Evolutionary conservation across 371 early-diverging fungal species (phyloP).

Genomic region (Mortierella sp.): DNA sequence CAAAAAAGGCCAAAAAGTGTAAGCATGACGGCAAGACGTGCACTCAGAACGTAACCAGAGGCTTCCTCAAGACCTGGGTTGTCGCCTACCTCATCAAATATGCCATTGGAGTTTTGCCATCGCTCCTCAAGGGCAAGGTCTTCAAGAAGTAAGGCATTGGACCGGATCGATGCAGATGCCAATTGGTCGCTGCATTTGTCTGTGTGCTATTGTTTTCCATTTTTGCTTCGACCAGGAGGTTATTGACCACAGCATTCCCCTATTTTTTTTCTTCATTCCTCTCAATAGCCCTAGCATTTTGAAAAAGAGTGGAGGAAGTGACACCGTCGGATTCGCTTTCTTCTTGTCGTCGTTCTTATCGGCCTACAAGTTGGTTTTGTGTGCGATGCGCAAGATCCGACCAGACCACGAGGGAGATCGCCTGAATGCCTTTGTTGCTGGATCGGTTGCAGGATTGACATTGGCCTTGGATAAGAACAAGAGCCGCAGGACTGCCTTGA

Average conservation of each 20-base stretch:
- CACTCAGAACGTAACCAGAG: conserved; percentile 77
- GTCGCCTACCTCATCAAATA: conserved; percentile 82
- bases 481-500: conserved; percentile 80
- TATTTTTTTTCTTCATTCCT: background rate
- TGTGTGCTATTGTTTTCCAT: background rate
- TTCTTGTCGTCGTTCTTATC: conserved; percentile 86
- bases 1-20: conserved; percentile 60
- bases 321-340: conserved; percentile 85
- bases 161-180: background rate
- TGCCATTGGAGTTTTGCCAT: conserved; percentile 74
- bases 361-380: conserved; percentile 84
- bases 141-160: conserved; percentile 65
- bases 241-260: background rate
- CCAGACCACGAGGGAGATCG: conserved; percentile 68
- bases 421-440: conserved; percentile 84
- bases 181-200: background rate
- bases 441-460: conserved; percentile 80
- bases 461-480: conserved; percentile 79
- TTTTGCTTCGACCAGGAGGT: background rate
- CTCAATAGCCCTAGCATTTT: conserved; percentile 66
- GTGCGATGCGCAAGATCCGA: conserved; percentile 73
- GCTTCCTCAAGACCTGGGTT: conserved; percentile 78
- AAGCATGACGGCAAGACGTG: conserved; percentile 83
- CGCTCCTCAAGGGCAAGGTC: conserved; percentile 73
- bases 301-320: conserved; percentile 72